A percentile compares a stretch with the other conserved stretches of the same genome.
These are phyloP conservation scores for Striga hermonthica DNA, from an alignment of 305 asterid species.

Conservation along the genomic window DNA sequence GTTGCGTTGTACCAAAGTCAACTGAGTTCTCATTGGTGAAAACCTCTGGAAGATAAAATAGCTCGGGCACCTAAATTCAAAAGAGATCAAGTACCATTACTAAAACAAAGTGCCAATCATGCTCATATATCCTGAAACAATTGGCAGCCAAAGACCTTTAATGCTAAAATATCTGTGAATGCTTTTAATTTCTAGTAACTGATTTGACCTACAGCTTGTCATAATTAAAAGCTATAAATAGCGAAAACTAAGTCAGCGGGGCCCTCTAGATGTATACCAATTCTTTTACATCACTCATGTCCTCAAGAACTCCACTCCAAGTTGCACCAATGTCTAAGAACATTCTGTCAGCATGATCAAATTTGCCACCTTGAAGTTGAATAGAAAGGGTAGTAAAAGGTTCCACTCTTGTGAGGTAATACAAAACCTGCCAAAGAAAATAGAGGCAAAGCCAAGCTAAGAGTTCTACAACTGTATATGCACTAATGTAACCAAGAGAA, in stretches of 20 bases:
- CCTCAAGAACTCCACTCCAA: slow-evolving; percentile 97
- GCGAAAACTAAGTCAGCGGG: slow-evolving; percentile 22
- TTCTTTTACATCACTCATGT: slow-evolving; percentile 98
- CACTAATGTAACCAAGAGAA: slow-evolving; percentile 31
- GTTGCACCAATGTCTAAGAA: slow-evolving; percentile 88
- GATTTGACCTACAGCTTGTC: slow-evolving; percentile 17
- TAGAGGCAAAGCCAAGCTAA: slow-evolving; percentile 27
- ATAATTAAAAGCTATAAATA: slow-evolving; percentile 11
- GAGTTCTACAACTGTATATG: slow-evolving; percentile 19
- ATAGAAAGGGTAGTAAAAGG: slow-evolving; percentile 96
- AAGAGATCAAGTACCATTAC: slow-evolving; percentile 27
- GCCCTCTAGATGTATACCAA: slow-evolving; percentile 52
- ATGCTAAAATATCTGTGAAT: slow-evolving; percentile 12
- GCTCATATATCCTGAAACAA: slow-evolving; percentile 26
- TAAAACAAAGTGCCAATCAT: slow-evolving; percentile 20
- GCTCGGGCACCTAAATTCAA: slow-evolving; percentile 85
- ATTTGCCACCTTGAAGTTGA: slow-evolving; percentile 98
- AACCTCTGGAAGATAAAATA: slow-evolving; percentile 91
- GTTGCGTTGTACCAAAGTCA: slow-evolving; percentile 95
- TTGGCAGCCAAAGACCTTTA: slow-evolving; percentile 24
- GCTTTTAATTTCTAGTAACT: slow-evolving; percentile 21
- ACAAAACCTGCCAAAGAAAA: slow-evolving; percentile 61
- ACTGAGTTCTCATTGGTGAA: slow-evolving; percentile 79
- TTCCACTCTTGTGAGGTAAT: slow-evolving; percentile 89
- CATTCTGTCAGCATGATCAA: slow-evolving; percentile 99